These are phyloP conservation scores for Terfezia claveryi DNA, from an alignment of 495 filamentous ascomycete species.

Conservation along the genomic window DNA sequence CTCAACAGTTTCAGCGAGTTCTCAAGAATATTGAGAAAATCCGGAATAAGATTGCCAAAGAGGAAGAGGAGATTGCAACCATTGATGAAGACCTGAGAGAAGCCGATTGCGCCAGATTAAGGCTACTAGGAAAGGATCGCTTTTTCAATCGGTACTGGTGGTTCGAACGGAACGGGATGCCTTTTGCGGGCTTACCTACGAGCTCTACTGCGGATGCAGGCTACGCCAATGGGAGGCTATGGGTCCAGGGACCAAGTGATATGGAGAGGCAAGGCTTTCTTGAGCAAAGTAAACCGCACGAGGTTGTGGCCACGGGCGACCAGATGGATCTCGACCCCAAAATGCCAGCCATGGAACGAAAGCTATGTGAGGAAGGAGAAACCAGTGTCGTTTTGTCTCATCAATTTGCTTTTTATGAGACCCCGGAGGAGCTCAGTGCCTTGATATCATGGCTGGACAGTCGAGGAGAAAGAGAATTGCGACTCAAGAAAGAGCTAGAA, in stretches of 20 bases:
- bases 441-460: slow-evolving; percentile 76
- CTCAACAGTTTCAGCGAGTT: slow-evolving; percentile 63
- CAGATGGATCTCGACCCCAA: slow-evolving; percentile 43
- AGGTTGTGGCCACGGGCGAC: slow-evolving; percentile 30
- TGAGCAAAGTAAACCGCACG: slow-evolving; percentile 46
- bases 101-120: slow-evolving; percentile 74
- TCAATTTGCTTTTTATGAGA: slow-evolving; percentile 82
- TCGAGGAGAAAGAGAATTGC: slow-evolving; percentile 60
- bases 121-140: slow-evolving; percentile 71
- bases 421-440: slow-evolving; percentile 48
- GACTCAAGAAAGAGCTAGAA: slow-evolving; percentile 64
- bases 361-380: slow-evolving; percentile 61
- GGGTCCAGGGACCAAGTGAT: slow-evolving; percentile 88
- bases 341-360: slow-evolving; percentile 65
- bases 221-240: slow-evolving; percentile 85
- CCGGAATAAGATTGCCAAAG: slow-evolving; percentile 51
- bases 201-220: slow-evolving; percentile 69
- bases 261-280: slow-evolving; percentile 40
- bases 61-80: slow-evolving; percentile 60
- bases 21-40: slow-evolving; percentile 71
- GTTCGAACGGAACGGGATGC: slow-evolving; percentile 98
- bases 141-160: slow-evolving; percentile 98
- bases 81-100: slow-evolving; percentile 84
- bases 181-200: slow-evolving; percentile 64
- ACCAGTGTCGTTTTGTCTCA: slow-evolving; percentile 54